A percentile compares a stretch with the other conserved stretches of the same genome.
phyloP scores from a whole-genome alignment of 2,329 filamentous ascomycete genomes.

The Colletotrichum sp. region DNA sequence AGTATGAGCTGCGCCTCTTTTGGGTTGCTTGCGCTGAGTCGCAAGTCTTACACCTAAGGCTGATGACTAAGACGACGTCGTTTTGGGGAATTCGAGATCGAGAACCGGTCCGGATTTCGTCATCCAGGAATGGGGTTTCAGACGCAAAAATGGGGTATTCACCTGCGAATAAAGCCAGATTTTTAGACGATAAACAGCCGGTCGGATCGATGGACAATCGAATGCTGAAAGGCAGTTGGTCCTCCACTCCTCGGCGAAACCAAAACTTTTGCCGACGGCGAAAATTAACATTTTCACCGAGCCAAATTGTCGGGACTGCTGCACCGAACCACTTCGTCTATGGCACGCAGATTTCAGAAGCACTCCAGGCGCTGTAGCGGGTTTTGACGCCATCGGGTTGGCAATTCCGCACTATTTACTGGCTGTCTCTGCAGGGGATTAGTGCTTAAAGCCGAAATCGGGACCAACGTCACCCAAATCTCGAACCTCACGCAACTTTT shows the following conservation, averaged over 20 bases:
- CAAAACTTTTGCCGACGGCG: not conserved
- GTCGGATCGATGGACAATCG: not conserved
- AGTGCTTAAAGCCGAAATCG: slow-evolving; percentile 17
- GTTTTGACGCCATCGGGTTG: not conserved
- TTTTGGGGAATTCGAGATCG: not conserved
- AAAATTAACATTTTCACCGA: slow-evolving; percentile 1
- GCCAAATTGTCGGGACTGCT: not conserved
- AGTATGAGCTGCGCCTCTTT: not conserved
- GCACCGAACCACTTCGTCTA: not conserved
- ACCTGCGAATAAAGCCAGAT: not conserved
- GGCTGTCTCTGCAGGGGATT: not conserved
- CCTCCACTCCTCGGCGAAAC: not conserved
- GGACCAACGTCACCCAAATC: not conserved
- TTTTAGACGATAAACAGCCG: not conserved
- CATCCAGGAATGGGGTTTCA: not conserved
- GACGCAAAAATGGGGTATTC: not conserved
- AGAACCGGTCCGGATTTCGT: not conserved
- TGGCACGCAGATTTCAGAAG: not conserved
- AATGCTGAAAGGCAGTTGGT: not conserved
- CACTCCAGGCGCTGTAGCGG: not conserved
- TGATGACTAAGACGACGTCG: not conserved
- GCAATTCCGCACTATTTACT: not conserved
- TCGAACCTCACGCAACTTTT: slow-evolving; percentile 1
- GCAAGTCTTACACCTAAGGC: not conserved
- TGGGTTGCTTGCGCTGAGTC: not conserved